These are phyloP conservation scores for Selenicereus undatus DNA, from an alignment of 148 eudicot genomes.

Conservation along the genomic window DNA sequence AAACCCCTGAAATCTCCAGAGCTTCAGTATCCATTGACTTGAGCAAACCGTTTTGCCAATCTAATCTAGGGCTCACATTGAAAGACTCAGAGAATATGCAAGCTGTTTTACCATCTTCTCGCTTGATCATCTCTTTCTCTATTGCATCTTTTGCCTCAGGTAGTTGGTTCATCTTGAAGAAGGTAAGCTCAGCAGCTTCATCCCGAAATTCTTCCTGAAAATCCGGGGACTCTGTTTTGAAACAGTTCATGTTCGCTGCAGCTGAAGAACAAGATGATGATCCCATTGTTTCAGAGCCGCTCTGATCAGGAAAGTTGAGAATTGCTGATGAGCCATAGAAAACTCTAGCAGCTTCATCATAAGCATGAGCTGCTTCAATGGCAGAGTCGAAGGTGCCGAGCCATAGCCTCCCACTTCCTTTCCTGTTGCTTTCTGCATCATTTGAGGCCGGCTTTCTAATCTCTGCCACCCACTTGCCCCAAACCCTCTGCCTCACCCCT, in stretches of 20 bases:
- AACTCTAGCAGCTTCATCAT: conserved; percentile 26
- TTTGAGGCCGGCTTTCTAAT: conserved; percentile 11
- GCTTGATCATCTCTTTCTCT: not conserved
- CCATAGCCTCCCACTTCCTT: conserved; percentile 17
- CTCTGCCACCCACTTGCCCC: conserved; percentile 30
- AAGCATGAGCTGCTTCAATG: conserved; percentile 26
- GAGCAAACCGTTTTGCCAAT: conserved; percentile 1
- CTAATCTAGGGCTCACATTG: not conserved
- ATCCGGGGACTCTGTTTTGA: not conserved
- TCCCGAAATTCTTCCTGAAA: not conserved
- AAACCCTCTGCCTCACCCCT: conserved; percentile 29
- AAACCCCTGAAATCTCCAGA: conserved; percentile 2
- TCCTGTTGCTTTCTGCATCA: not conserved
- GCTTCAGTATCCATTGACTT: not conserved
- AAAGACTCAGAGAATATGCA: not conserved
- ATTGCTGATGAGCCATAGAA: conserved; percentile 20
- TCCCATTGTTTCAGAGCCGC: not conserved
- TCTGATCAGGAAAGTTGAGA: conserved; percentile 27
- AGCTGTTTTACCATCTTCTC: conserved; percentile 5
- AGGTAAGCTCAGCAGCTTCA: not conserved
- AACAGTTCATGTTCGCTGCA: not conserved
- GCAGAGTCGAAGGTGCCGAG: conserved; percentile 23
- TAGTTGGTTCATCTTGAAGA: not conserved
- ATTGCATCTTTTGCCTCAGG: not conserved
- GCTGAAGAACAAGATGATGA: conserved; percentile 2